Evolutionary conservation across 352 stramenopile genomes (phyloP), one percentile per base, ranked within the genome.

Genomic region (Blastocystis sp.): DNA sequence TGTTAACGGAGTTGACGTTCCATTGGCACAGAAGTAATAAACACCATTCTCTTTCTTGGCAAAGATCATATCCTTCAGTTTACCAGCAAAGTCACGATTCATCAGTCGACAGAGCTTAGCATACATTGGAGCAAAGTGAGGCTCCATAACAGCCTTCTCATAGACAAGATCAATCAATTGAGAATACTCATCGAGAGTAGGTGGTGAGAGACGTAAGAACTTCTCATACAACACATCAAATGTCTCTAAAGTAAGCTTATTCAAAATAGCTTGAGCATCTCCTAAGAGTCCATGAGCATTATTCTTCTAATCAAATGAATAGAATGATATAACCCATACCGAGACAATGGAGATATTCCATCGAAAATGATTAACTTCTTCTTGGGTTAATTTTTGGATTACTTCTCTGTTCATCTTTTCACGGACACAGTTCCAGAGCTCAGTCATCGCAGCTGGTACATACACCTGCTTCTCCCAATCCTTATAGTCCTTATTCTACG

Each of bases 191-290:
- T 94, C 91, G n/a, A 94, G 87, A 66, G 92, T 96, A 57, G 93
- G 91, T 91, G 96, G 94, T 59, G 94, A 91, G 73, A 95, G 94
- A 21, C 91, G 90, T 0, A 91, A 92, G 77, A 96, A 87, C 88
- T 96, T 92, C 49, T 88, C 63, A 29, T 91, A 91, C n/a, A 97
- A 89, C 11, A 90, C 90, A 35, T 94, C 91, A 85, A 97, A 97
- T 88, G 95, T 96, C 86, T 97, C 92, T 14, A 93, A 92, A 6
- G 93, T 96, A 91, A 97, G 95, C 90, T 97, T 96, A 91, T 97
- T 97, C 91, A 97, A 92, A 80, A 96, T 93, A 78, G 92, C 92
- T 56, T 95, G 93, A 54, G 95, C 92, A 58, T 94, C 90, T 5
- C 92, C 92, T 65, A 95, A 93, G 92, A 92, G 94, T 27, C 92